Base-by-base conservation (phyloP, 805 yeast species). In the Lachancea meyersii region DNA sequence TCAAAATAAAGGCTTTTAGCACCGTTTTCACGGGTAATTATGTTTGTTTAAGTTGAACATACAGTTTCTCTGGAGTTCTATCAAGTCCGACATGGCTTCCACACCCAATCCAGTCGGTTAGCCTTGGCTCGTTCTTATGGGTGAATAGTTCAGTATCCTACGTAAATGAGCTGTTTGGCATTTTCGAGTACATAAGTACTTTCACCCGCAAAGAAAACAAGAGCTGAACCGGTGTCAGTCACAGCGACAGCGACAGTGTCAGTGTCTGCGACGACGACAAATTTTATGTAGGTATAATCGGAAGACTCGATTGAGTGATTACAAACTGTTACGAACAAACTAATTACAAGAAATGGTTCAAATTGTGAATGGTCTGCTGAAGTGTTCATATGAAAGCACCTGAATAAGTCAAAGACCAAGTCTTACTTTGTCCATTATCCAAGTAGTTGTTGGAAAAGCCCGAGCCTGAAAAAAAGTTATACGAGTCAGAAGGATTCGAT, bases 331-430 rank as follows among this genome's bases (percentile, higher is more conserved):
- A 11, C 7, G 11, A 23, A 7, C 7, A 23, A 8, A 23, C 27
- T 8, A 23, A 23, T n/a, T n/a, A n/a, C n/a, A 23, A 23, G 26
- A 11, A 23, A 27, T 35, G n/a, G 11, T 40, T 13, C 31, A 28
- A 14, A 16, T 31, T 14, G 18, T 16, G 7, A 6, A 31, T 18
- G 20, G 33, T 31, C 28, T 11, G 13, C 14, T 5, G 19, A 14
- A 5, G 9, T 31, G 31, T 24, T 41, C 43, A 43, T n/a, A 49
- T 24, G 43, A 59, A 57, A 3, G 62, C 61, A 17, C 62, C 95
- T 35, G 86, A 71, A 50, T 76, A 85, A 0, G 95, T 79, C 48
- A 88, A 68, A 10, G 89, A 80, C 95, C 96, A 88, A 0, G 96
- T 82, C 48, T 80, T 67, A 21, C 91, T 80, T 72, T 87, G 91